phyloP scores from a whole-genome alignment of 768 basidiomycete species.

The Mycena vulgaris region DNA sequence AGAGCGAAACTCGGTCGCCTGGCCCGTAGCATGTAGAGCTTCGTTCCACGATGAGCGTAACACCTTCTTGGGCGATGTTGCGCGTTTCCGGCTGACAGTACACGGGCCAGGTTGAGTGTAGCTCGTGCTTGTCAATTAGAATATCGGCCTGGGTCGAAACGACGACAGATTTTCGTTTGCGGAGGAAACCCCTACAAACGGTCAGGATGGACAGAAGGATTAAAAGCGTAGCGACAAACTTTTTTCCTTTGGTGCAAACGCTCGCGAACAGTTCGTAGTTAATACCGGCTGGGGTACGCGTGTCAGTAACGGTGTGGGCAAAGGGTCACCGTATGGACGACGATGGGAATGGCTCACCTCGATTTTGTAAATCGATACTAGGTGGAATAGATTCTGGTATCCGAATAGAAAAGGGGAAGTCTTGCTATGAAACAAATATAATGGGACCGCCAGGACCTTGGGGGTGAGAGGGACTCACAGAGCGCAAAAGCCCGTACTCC shows the following conservation, averaged over 20 bases:
- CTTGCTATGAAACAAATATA: conserved; percentile 67
- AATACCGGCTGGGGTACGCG: conserved; percentile 76
- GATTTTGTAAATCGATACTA: conserved; percentile 83
- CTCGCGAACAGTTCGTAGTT: conserved; percentile 93
- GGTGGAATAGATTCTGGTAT: conserved; percentile 95
- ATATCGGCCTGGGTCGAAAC: conserved; percentile 79
- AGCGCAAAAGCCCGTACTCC: conserved; percentile 78
- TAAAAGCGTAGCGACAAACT: conserved; percentile 59
- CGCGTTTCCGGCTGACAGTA: conserved; percentile 86
- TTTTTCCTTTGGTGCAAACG: conserved; percentile 89
- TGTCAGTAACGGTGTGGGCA: not conserved
- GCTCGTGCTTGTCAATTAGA: conserved; percentile 93
- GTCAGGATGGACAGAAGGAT: conserved; percentile 16
- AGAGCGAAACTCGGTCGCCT: conserved; percentile 83
- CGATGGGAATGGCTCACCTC: conserved; percentile 60
- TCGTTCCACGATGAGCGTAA: conserved; percentile 84
- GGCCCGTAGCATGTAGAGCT: conserved; percentile 88
- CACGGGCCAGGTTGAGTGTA: conserved; percentile 95
- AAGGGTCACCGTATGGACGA: not conserved
- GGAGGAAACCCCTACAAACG: conserved; percentile 80
- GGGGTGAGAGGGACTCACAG: conserved; percentile 62
- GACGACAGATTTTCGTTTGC: conserved; percentile 81
- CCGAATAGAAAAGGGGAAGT: conserved; percentile 91
- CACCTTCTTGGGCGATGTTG: conserved; percentile 74
- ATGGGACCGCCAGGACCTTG: conserved; percentile 21